These are phyloP conservation scores for Telfairia occidentalis DNA, from an alignment of 331 rosid genomes.

Conservation along the genomic window DNA sequence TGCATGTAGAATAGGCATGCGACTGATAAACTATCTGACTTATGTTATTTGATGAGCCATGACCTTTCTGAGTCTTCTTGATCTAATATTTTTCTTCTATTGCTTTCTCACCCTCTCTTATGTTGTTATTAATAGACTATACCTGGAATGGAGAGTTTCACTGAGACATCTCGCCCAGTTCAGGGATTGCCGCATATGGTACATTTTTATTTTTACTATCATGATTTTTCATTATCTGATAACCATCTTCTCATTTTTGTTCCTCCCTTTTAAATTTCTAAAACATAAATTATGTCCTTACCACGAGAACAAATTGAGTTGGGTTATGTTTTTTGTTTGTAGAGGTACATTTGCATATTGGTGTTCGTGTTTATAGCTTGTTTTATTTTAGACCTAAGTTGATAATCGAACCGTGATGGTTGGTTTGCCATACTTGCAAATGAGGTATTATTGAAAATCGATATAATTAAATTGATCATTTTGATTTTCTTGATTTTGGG, in stretches of 20 bases:
- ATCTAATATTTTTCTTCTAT: background rate
- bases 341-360: background rate
- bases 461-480: background rate
- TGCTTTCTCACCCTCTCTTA: background rate
- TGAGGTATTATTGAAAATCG: background rate
- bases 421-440: background rate
- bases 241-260: background rate
- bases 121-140: conserved; percentile 46
- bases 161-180: conserved; percentile 55
- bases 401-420: background rate
- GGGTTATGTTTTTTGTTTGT: background rate
- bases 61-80: background rate
- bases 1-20: background rate
- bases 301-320: background rate
- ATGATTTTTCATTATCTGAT: background rate
- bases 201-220: conserved; percentile 2
- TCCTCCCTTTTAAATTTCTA: background rate
- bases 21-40: background rate
- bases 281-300: background rate
- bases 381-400: background rate
- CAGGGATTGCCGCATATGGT: conserved; percentile 98
- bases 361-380: background rate
- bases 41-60: background rate
- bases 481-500: background rate
- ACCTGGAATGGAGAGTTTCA: conserved; percentile 81